Base-by-base conservation (phyloP, 108 stramenopile genomes). In the Stephanodiscus triporus region DNA sequence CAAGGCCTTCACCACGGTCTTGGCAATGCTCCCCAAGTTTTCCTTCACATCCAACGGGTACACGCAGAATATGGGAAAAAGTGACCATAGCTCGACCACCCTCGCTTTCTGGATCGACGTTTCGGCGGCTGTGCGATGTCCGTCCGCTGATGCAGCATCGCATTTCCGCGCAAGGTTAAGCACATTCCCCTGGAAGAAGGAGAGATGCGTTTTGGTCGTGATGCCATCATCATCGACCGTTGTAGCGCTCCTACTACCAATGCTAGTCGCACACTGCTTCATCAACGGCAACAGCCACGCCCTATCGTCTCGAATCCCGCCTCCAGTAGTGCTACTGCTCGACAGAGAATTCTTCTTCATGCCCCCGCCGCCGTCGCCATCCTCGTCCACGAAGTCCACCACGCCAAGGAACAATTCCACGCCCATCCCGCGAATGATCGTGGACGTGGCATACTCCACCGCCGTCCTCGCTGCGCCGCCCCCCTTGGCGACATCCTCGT, bases 61-160 rank as follows among this genome's bases (percentile, higher is more conserved):
- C 14, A 73, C 43, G 56, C 91, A 92, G 70, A 91, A 91, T 20
- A 72, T 66, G 4, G 91, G 87, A 60, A 92, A 86, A 22, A 91
- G 68, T 13, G 79, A 62, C 93, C 93, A 95, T 0, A 95, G 72
- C 56, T 88, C 87, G 37, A 88, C 79, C 8, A 90, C 91, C 54
- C 81, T 70, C 7, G 56, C 23, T 17, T 51, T 80, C 36, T 78
- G 74, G 22, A 78, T 76, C 2, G 73, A 74, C 17, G 71, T 66
- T 49, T 79, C 82, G 22, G 80, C 85, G 6, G 77, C 72, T 7
- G 84, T 86, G 22, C 85, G 73, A 66, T 77, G 68, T 3, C 63
- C 58, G 49, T 72, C 76, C 17, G 80, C 80, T n/a, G 71, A 63
- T 19, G 84, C 84, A 9, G 79, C 78, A 70, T 92, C 93, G 49